Evolutionary conservation across 192 early-diverging fungal genomes (phyloP).

Genomic region (Dimargaris cristalligena): DNA sequence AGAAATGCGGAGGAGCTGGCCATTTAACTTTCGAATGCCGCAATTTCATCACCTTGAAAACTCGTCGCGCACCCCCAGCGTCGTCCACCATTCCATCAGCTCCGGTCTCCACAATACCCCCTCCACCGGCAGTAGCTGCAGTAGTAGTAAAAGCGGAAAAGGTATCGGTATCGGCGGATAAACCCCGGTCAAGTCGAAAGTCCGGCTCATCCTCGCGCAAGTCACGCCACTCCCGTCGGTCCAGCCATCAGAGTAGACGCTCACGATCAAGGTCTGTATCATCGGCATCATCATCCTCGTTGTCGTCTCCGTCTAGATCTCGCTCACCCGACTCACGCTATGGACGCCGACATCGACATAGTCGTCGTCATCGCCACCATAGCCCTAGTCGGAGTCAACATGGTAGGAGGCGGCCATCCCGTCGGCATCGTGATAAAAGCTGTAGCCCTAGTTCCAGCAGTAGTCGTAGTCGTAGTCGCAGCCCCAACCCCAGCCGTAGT

Average conservation of each 20-base stretch:
- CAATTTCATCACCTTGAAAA: conserved; percentile 21
- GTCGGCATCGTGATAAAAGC: too few relatives aligned
- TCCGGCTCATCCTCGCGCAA: background rate
- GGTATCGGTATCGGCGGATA: background rate
- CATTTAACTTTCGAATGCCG: conserved; percentile 31
- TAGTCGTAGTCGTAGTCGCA: too few relatives aligned
- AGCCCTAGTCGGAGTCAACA: too few relatives aligned
- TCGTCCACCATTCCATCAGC: background rate
- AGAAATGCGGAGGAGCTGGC: conserved; percentile 27
- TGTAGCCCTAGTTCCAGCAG: too few relatives aligned
- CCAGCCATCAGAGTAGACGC: background rate
- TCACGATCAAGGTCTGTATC: too few relatives aligned
- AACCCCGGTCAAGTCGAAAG: background rate
- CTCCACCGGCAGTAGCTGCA: background rate
- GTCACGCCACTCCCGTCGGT: background rate
- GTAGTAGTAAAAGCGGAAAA: background rate
- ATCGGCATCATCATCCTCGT: too few relatives aligned
- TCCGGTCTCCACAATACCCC: background rate
- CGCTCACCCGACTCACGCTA: too few relatives aligned
- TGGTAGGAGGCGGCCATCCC: too few relatives aligned
- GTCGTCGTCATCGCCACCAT: too few relatives aligned
- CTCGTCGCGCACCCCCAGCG: conserved; percentile 6
- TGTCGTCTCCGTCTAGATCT: too few relatives aligned
- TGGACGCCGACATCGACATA: too few relatives aligned
- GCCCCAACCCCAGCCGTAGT: too few relatives aligned